A percentile compares a stretch with the other conserved stretches of the same genome.
Evolutionary conservation across 441 rosid species (phyloP).

Genomic region (Erodium trifolium): DNA sequence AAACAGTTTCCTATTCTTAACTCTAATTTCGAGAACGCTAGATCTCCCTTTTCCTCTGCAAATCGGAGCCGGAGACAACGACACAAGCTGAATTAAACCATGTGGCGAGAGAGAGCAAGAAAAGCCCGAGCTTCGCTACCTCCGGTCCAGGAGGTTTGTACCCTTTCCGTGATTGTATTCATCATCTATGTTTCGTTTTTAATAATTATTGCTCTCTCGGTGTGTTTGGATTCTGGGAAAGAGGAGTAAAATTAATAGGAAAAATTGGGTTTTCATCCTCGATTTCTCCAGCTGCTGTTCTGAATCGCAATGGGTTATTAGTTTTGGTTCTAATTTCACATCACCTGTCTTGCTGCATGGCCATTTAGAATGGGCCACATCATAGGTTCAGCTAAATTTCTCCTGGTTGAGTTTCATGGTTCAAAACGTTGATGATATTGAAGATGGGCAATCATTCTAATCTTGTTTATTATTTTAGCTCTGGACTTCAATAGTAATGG

Average conservation of each 20-base stretch:
- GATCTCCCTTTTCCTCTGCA: not conserved
- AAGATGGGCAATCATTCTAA: not conserved
- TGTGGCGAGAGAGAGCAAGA: slow-evolving; percentile 60
- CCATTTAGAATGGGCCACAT: too few relatives aligned
- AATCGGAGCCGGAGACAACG: not conserved
- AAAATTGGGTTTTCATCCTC: not conserved
- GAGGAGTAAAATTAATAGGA: not conserved
- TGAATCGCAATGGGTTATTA: not conserved
- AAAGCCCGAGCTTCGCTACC: slow-evolving; percentile 37
- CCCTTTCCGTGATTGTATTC: not conserved
- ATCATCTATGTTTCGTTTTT: not conserved
- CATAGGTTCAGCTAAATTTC: not conserved
- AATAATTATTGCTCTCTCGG: not conserved
- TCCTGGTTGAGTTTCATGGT: not conserved
- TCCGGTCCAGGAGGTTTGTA: slow-evolving; percentile 61
- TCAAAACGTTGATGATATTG: not conserved
- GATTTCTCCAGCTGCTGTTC: not conserved
- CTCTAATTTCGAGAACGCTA: not conserved
- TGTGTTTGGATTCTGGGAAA: slow-evolving; percentile 15
- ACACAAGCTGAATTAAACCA: slow-evolving; percentile 15
- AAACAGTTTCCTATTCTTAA: not conserved
- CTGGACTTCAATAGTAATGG: not conserved
- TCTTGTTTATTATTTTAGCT: too few relatives aligned
- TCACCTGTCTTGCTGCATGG: too few relatives aligned
- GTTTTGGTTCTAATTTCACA: not conserved